These are phyloP conservation scores for Ormosia emarginata DNA, from an alignment of 306 rosid species.

Conservation along the genomic window DNA sequence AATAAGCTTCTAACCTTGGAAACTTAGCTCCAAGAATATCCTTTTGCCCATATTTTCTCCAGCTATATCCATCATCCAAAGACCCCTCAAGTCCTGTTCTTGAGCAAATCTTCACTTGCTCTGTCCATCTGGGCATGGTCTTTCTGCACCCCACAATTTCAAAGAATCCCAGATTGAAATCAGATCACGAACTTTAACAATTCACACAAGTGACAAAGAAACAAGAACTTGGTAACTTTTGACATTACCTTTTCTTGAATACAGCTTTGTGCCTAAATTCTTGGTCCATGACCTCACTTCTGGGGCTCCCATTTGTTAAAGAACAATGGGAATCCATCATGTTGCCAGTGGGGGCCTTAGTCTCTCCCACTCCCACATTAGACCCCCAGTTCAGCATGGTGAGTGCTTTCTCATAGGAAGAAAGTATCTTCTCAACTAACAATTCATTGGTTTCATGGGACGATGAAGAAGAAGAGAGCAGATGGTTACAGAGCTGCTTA, in stretches of 20 bases:
- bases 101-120: constrained; percentile 51
- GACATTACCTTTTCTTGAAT: constrained; percentile 57
- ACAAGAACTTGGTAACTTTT: not conserved
- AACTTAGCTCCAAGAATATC: constrained; percentile 71
- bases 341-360: constrained; percentile 23
- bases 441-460: constrained; percentile 35
- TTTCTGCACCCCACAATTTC: constrained; percentile 49
- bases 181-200: not conserved
- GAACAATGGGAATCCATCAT: constrained; percentile 31
- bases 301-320: constrained; percentile 31
- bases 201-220: not conserved
- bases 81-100: constrained; percentile 50
- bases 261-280: constrained; percentile 38
- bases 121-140: constrained; percentile 51
- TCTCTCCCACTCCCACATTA: constrained; percentile 1
- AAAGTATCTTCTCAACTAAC: constrained; percentile 50
- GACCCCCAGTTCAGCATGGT: constrained; percentile 26
- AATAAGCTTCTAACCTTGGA: constrained; percentile 54
- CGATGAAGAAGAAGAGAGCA: constrained; percentile 41
- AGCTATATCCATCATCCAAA: constrained; percentile 59
- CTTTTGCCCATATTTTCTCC: constrained; percentile 95
- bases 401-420: constrained; percentile 54
- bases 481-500: constrained; percentile 39
- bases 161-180: not conserved
- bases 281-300: constrained; percentile 34